Percentiles rank a stretch among this genome's conserved stretches.
phyloP scores from a whole-genome alignment of 169 alveolate species.

The Babesia gibsoni region DNA sequence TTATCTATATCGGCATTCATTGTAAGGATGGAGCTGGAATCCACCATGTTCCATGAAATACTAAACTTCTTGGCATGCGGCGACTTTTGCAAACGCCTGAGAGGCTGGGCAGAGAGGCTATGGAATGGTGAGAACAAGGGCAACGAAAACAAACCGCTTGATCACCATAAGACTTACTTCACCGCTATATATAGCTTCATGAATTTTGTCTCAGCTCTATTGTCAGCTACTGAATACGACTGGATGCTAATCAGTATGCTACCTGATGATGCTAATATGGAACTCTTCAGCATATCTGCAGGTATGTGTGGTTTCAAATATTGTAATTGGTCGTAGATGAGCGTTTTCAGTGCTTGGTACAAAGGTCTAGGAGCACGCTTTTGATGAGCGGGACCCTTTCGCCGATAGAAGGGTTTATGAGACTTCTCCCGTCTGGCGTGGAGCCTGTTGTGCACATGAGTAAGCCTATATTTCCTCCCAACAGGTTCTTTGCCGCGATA shows the following conservation, averaged over 20 bases:
- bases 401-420: slow-evolving; percentile 50
- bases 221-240: slow-evolving; percentile 35
- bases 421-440: slow-evolving; percentile 22
- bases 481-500: slow-evolving; percentile 33
- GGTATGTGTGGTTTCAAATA: neutral
- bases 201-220: slow-evolving; percentile 23
- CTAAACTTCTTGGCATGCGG: slow-evolving; percentile 25
- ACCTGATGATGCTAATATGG: slow-evolving; percentile 5
- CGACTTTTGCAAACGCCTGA: slow-evolving; percentile 27
- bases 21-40: slow-evolving; percentile 26
- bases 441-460: slow-evolving; percentile 33
- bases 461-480: slow-evolving; percentile 43
- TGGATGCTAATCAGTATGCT: slow-evolving; percentile 14
- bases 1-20: slow-evolving; percentile 34
- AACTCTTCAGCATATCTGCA: slow-evolving; percentile 36
- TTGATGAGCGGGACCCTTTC: slow-evolving; percentile 66
- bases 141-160: neutral
- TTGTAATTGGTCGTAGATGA: neutral
- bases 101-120: slow-evolving; percentile 27
- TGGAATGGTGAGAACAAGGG: neutral
- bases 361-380: slow-evolving; percentile 43
- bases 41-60: slow-evolving; percentile 26
- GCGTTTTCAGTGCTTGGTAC: neutral
- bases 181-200: slow-evolving; percentile 22
- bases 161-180: neutral